phyloP scores from a whole-genome alignment of 371 early-diverging fungal species.

The Circinella minor region DNA sequence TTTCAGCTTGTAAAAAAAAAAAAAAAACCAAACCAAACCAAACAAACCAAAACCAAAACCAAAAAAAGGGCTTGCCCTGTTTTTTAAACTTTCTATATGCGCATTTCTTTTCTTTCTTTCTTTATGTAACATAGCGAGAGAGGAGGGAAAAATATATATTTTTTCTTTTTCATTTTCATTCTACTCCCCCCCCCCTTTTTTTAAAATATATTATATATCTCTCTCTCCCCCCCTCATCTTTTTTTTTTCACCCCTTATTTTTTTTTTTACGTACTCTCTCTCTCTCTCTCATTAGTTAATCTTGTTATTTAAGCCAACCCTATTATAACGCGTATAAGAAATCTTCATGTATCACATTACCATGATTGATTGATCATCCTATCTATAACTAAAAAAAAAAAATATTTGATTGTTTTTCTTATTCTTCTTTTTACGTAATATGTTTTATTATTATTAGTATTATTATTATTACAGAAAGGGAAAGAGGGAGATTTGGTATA shows the following conservation, averaged over 20 bases:
- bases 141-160: neutral
- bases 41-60: neutral
- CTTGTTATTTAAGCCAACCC: constrained; percentile 11
- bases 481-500: too few relatives aligned
- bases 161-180: neutral
- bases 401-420: too few relatives aligned
- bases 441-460: too few relatives aligned
- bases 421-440: too few relatives aligned
- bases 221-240: neutral
- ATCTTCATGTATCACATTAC: neutral
- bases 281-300: neutral
- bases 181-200: neutral
- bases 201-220: too few relatives aligned
- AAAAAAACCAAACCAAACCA: neutral
- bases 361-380: constrained; percentile 2
- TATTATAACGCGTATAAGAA: neutral
- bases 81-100: neutral
- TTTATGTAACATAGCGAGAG: constrained; percentile 9
- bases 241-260: neutral
- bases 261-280: neutral
- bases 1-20: neutral
- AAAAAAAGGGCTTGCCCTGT: constrained; percentile 3
- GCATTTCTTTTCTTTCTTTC: neutral
- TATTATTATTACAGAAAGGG: too few relatives aligned
- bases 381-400: too few relatives aligned